Conservation (phyloP, 106 monocot species). For the Iris macrosiphon region DNA sequence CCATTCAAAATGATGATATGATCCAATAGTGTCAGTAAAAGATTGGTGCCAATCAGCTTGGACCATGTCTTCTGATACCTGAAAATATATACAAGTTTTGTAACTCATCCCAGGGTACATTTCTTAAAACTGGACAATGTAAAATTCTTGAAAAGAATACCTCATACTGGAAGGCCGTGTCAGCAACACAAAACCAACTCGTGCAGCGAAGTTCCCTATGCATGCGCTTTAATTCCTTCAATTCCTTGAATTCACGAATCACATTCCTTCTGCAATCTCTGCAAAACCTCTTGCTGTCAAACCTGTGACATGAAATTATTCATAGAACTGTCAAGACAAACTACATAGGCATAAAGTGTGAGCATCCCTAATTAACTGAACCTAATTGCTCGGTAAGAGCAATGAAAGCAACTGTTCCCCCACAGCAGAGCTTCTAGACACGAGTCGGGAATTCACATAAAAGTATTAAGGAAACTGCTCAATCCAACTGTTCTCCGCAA, state of each 20-base stretch:
- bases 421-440: no score
- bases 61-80: constrained; percentile 80
- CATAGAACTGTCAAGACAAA: not conserved
- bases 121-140: no score
- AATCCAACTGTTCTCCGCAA: no score
- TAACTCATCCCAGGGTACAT: no score
- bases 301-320: constrained; percentile 38
- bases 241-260: constrained; percentile 69
- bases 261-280: constrained; percentile 77
- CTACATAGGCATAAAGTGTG: not conserved
- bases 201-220: constrained; percentile 52
- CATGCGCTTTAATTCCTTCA: constrained; percentile 79
- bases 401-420: no score
- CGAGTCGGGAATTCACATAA: no score
- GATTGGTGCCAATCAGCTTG: constrained; percentile 81
- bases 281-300: constrained; percentile 83
- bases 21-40: constrained; percentile 54
- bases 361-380: constrained; percentile 4
- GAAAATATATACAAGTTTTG: no score
- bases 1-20: constrained; percentile 96
- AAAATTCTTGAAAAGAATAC: constrained; percentile 21
- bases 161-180: constrained; percentile 65
- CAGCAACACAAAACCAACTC: constrained; percentile 65
- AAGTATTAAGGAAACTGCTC: no score
- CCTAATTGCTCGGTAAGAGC: not conserved